Conservation (phyloP, 345 rosid genomes). For the Reutealis trisperma region DNA sequence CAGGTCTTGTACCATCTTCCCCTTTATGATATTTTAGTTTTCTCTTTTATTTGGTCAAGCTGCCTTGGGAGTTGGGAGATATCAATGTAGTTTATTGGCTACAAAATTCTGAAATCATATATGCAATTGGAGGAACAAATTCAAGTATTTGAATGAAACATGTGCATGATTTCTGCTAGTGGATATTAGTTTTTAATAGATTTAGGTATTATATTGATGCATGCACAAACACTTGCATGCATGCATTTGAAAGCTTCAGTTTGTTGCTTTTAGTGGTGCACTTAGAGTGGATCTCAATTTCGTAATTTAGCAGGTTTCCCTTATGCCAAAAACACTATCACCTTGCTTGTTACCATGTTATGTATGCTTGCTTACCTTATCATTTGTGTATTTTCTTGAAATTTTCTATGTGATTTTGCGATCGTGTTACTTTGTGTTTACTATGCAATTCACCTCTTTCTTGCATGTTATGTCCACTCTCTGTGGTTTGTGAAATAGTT, state of each 20-base stretch:
- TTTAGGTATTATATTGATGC: background rate
- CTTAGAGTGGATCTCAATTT: background rate
- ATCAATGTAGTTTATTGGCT: background rate
- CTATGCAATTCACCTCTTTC: background rate
- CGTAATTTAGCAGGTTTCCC: background rate
- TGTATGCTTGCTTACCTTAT: background rate
- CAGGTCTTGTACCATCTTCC: constrained; percentile 50
- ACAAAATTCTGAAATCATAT: background rate
- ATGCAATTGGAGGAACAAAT: background rate
- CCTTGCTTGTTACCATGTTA: background rate
- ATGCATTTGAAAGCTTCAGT: background rate
- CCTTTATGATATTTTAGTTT: background rate
- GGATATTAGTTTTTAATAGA: background rate
- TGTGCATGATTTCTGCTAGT: background rate
- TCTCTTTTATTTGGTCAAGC: background rate
- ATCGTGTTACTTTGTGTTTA: background rate
- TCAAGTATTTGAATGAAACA: background rate
- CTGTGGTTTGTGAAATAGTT: background rate
- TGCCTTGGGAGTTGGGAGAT: background rate
- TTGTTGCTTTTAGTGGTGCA: background rate
- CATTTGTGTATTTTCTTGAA: background rate
- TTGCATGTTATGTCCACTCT: background rate
- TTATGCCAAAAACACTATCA: background rate
- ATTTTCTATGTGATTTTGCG: background rate
- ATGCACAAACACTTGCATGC: background rate